phyloP scores from a whole-genome alignment of 202 grass and related monocot species.

The Sporobolus alterniflorus region DNA sequence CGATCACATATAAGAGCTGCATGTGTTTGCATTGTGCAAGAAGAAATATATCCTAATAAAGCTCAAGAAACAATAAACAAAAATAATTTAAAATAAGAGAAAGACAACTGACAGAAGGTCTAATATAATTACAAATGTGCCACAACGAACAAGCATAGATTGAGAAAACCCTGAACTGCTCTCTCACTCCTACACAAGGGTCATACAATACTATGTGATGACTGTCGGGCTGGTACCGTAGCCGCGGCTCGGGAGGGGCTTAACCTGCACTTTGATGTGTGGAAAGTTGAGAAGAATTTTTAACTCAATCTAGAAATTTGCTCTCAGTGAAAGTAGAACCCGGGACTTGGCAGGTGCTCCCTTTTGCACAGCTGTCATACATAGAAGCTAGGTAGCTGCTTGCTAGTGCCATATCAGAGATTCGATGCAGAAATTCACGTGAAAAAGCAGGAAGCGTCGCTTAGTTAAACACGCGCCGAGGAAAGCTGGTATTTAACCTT shows the following conservation, averaged over 20 bases:
- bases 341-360: no score
- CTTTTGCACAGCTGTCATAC: no score
- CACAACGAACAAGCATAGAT: not conserved
- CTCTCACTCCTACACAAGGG: no score
- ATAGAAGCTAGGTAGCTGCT: not conserved
- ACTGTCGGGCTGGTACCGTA: no score
- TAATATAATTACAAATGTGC: not conserved
- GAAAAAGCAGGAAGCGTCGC: constrained; percentile 6
- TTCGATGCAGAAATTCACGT: not conserved
- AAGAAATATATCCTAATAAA: not conserved
- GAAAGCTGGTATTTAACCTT: constrained; percentile 45
- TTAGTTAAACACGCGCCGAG: not conserved
- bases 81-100: not conserved
- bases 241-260: no score
- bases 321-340: no score
- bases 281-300: no score
- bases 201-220: no score
- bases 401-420: not conserved
- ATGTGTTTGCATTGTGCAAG: not conserved
- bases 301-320: no score
- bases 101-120: not conserved
- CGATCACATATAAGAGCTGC: no score
- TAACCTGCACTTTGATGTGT: no score
- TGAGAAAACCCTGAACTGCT: no score
- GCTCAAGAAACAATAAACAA: not conserved